Evolutionary conservation across 192 early-diverging fungal species (phyloP).

Genomic region (Coemansia sp.): DNA sequence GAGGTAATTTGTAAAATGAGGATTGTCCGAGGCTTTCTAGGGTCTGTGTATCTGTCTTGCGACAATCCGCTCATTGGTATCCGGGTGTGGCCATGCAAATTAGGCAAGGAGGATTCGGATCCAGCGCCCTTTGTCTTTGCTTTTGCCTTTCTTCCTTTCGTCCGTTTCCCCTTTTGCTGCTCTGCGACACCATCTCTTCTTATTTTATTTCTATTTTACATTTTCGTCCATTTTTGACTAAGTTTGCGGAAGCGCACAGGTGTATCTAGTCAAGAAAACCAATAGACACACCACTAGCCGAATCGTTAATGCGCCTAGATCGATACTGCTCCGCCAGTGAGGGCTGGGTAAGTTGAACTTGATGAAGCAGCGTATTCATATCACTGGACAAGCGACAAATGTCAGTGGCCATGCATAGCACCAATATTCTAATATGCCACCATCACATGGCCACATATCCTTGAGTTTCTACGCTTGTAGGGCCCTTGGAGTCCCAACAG

Average conservation of each 20-base stretch:
- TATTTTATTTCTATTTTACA: background rate
- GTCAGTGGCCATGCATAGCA: background rate
- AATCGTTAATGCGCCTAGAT: background rate
- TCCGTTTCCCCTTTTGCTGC: background rate
- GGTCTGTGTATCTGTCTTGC: background rate
- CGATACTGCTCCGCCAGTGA: slow-evolving; percentile 10
- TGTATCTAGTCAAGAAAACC: too few species aligned
- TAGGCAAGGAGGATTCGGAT: background rate
- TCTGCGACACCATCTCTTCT: background rate
- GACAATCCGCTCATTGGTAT: background rate
- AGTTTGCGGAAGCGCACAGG: too few species aligned
- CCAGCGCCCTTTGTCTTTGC: background rate
- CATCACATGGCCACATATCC: background rate
- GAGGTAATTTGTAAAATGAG: background rate
- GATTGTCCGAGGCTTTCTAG: background rate
- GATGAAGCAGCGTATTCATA: background rate
- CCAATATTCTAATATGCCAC: background rate
- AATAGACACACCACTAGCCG: background rate
- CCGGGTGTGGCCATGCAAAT: background rate
- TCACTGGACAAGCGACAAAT: background rate
- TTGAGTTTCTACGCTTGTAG: slow-evolving; percentile 8
- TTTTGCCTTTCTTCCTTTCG: background rate
- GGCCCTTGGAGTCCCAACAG: slow-evolving; percentile 31
- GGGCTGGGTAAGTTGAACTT: slow-evolving; percentile 26
- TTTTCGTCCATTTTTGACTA: too few species aligned